These are phyloP conservation scores for Schizochytrium sp. DNA, from an alignment of 108 stramenopile species.

Conservation along the genomic window DNA sequence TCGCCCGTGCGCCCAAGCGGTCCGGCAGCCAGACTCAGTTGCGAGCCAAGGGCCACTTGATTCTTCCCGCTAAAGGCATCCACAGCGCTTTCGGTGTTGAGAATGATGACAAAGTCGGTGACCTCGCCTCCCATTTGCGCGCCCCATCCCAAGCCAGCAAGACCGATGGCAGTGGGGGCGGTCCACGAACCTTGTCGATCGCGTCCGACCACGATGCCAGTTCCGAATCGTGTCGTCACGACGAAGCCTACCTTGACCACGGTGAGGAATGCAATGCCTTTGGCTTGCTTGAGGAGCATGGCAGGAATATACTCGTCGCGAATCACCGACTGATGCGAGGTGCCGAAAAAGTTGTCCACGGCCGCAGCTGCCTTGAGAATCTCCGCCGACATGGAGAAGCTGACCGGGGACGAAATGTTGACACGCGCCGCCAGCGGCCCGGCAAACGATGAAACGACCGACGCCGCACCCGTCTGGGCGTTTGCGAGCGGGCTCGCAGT, in stretches of 20 bases:
- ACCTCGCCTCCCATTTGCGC: conserved; percentile 65
- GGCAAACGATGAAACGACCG: not conserved
- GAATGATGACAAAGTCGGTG: conserved; percentile 75
- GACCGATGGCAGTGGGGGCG: conserved; percentile 75
- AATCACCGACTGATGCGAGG: not conserved
- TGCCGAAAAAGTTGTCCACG: not conserved
- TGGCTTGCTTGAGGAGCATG: conserved; percentile 59
- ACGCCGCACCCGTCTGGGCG: too few relatives aligned
- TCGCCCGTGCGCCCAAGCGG: conserved; percentile 79
- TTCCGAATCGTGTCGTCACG: conserved; percentile 61
- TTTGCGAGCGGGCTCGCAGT: too few relatives aligned
- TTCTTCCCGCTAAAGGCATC: conserved; percentile 58
- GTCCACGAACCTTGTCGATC: conserved; percentile 54
- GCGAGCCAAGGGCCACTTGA: conserved; percentile 81
- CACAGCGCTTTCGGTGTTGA: conserved; percentile 83
- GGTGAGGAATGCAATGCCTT: conserved; percentile 63
- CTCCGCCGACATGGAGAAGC: conserved; percentile 15
- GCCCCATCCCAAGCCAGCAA: conserved; percentile 72
- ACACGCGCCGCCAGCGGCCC: not conserved
- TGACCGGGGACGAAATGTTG: not conserved
- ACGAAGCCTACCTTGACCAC: conserved; percentile 67
- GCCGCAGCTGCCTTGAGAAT: conserved; percentile 8
- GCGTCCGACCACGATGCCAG: conserved; percentile 59
- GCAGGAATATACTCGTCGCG: conserved; percentile 46
- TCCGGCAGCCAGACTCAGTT: conserved; percentile 82